phyloP scores from a whole-genome alignment of 2,329 filamentous ascomycete species.

The Fusarium poae region DNA sequence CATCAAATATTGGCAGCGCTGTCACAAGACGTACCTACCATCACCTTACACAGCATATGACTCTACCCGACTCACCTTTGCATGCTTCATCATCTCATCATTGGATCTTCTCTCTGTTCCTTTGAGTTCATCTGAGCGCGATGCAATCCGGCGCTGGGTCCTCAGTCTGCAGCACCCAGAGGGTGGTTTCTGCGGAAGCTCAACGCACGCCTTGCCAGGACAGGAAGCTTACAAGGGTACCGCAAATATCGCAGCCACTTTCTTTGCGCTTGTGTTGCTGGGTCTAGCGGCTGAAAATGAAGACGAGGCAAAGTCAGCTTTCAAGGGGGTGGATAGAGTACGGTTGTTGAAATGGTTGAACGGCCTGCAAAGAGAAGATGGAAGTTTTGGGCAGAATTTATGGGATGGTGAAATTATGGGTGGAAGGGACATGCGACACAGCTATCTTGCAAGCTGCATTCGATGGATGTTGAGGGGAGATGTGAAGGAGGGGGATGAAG shows the following conservation, averaged over 20 bases:
- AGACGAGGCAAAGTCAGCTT: conserved; percentile 57
- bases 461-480: conserved; percentile 83
- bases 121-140: conserved; percentile 60
- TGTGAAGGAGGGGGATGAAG: conserved; percentile 62
- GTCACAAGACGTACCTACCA: conserved; percentile 84
- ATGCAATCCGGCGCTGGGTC: conserved; percentile 77
- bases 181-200: conserved; percentile 90
- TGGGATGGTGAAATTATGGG: conserved; percentile 74
- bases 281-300: conserved; percentile 63
- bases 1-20: conserved; percentile 92
- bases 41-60: conserved; percentile 88
- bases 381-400: conserved; percentile 90
- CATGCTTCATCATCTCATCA: conserved; percentile 88
- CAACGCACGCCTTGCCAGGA: conserved; percentile 66
- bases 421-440: conserved; percentile 87
- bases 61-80: conserved; percentile 89
- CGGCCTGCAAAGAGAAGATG: conserved; percentile 82
- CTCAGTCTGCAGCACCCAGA: conserved; percentile 85
- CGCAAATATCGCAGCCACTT: conserved; percentile 87
- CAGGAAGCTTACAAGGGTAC: conserved; percentile 61
- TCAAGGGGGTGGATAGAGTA: conserved; percentile 74
- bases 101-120: conserved; percentile 82
- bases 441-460: conserved; percentile 84
- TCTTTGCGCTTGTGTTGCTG: conserved; percentile 85
- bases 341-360: conserved; percentile 81